Conservation (phyloP, 2,329 filamentous ascomycete species). For the Aspergillus costaricaensis region DNA sequence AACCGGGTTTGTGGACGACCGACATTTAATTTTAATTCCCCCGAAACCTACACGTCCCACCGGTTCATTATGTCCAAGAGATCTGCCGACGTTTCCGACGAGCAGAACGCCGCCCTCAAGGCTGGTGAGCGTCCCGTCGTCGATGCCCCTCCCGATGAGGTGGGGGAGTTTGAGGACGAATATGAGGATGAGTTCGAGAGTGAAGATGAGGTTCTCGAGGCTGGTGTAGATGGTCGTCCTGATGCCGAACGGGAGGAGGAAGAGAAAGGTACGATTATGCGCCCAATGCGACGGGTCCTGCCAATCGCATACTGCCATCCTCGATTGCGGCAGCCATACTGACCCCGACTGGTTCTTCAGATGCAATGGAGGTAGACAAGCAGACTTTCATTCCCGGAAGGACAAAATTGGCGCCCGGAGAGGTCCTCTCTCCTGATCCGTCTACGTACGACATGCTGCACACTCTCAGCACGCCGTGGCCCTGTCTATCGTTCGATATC, state of each 20-base stretch:
- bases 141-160: slow-evolving; percentile 53
- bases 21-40: too few species aligned
- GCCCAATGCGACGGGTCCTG: not conserved
- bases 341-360: slow-evolving; percentile 39
- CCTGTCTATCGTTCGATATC: slow-evolving; percentile 94
- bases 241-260: slow-evolving; percentile 93
- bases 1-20: too few species aligned
- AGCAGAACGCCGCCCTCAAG: slow-evolving; percentile 58
- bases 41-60: not conserved
- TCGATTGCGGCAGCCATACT: slow-evolving; percentile 8
- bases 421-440: slow-evolving; percentile 86
- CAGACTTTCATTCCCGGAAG: slow-evolving; percentile 94
- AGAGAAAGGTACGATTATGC: slow-evolving; percentile 60
- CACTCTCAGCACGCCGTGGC: slow-evolving; percentile 90
- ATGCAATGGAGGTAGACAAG: slow-evolving; percentile 90
- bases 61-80: slow-evolving; percentile 59
- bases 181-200: slow-evolving; percentile 97
- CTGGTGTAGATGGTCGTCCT: slow-evolving; percentile 87
- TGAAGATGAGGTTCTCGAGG: slow-evolving; percentile 89
- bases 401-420: slow-evolving; percentile 85
- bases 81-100: slow-evolving; percentile 55
- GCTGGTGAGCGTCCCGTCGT: slow-evolving; percentile 61
- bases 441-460: slow-evolving; percentile 99
- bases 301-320: not conserved
- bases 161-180: slow-evolving; percentile 69